Percentiles rank a stretch among this genome's conserved stretches.
Evolutionary conservation across 441 rosid genomes (phyloP).

Genomic region (Euphorbia celastroides): DNA sequence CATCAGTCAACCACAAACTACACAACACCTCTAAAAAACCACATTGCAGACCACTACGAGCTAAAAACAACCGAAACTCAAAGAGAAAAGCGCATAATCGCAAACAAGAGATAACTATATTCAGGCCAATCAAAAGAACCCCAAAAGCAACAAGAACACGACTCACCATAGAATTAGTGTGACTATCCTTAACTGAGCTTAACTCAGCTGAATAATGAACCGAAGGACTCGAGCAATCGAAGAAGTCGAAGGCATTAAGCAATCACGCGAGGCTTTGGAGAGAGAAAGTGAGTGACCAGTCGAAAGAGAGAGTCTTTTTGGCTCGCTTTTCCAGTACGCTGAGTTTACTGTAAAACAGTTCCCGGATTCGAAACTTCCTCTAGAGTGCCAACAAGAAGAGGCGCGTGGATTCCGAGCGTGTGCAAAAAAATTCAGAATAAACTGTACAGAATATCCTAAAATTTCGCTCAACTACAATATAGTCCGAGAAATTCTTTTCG

Average conservation of each 20-base stretch:
- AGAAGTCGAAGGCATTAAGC: background rate
- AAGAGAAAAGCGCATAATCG: background rate
- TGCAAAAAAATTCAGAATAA: too few species aligned
- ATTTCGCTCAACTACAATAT: too few species aligned
- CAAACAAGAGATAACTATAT: background rate
- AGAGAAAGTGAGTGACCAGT: background rate
- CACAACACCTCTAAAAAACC: background rate
- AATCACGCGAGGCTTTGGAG: background rate
- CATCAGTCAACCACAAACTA: background rate
- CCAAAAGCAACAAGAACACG: background rate
- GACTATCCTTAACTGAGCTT: slow-evolving; percentile 10
- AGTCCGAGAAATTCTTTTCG: too few species aligned
- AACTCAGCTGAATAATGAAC: slow-evolving; percentile 15
- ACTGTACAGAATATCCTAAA: too few species aligned
- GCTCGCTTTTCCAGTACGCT: slow-evolving; percentile 41
- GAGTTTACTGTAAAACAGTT: slow-evolving; percentile 24
- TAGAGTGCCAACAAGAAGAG: slow-evolving; percentile 15
- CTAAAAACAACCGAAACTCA: slow-evolving; percentile 6
- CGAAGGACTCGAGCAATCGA: background rate
- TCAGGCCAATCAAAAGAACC: background rate
- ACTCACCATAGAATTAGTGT: slow-evolving; percentile 33
- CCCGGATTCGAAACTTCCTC: slow-evolving; percentile 33
- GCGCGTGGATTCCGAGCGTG: slow-evolving; percentile 37
- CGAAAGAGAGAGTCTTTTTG: slow-evolving; percentile 11
- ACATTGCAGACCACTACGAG: slow-evolving; percentile 10